Base-by-base conservation (phyloP, 2,329 filamentous ascomycete species). In the Hypoxylon sp. region DNA sequence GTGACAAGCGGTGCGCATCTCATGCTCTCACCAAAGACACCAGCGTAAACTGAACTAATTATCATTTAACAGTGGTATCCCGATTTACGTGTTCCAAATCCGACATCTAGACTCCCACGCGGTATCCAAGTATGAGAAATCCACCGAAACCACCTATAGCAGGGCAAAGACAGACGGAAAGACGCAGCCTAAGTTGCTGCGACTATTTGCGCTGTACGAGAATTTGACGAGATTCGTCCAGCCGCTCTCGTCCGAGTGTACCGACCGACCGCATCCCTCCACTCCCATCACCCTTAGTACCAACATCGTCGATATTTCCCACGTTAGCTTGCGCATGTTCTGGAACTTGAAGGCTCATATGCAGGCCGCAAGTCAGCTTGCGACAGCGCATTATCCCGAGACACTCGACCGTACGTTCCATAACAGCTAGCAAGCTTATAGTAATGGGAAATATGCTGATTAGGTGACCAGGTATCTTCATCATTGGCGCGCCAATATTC, bases 291-390 rank as follows among this genome's bases (percentile, higher is more conserved):
- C 91, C 27, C 87, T 94, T 63, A 92, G 88, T 66, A 96, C 90
- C 64, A 97, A 97, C 73, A 96, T 97, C 63, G 91, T 97, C 50
- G 93, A 97, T 70, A 91, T 97, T 58, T 88, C 85, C 11, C 86
- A 87, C 9, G 92, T 97, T 17, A 90, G 90, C 4, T 72, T 97
- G 70, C 91, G 90, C 76, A 91, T 95, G 75, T 97, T 97, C 71
- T 97, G 93, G 93, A 95, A 95, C 73, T 74, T 97, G 56, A 94
- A 95, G 77, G 76, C 75, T 16, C 93, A 97, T 71, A 96, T 97
- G 91, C 92, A 97, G 74, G 88, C 91, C 66, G 92, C 92, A 2
- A 92, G 88, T 66, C 83, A 87, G 52, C 78, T 97, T 45, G 93
- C 93, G 4, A 97, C 92, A 3, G 91, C 92, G 4, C 90, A 97